Conservation (phyloP, 2,329 filamentous ascomycete genomes). For the Chaetomium globosum region DNA sequence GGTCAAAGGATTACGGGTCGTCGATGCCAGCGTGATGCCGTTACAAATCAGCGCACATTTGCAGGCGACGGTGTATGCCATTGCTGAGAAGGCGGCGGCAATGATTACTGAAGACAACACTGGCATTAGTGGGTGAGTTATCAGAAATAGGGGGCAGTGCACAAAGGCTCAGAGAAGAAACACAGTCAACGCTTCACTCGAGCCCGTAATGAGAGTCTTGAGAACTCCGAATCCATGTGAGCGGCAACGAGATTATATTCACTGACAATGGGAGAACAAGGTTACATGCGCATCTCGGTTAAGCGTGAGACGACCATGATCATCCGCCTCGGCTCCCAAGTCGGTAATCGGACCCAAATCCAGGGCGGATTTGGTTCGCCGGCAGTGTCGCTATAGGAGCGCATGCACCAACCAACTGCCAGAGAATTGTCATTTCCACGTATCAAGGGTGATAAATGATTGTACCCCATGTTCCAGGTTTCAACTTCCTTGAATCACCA, state of each 20-base stretch:
- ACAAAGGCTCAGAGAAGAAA: too few species aligned
- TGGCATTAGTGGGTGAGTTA: not conserved
- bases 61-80: constrained; percentile 55
- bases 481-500: not conserved
- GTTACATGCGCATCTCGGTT: constrained; percentile 4
- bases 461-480: not conserved
- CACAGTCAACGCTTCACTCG: too few species aligned
- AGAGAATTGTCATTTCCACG: not conserved
- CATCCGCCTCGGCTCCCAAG: constrained; percentile 2
- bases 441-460: not conserved
- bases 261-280: not conserved
- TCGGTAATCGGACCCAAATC: not conserved
- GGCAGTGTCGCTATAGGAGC: constrained; percentile 6
- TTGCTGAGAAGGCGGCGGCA: constrained; percentile 50
- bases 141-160: too few species aligned
- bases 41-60: constrained; percentile 51
- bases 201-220: too few species aligned
- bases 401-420: not conserved
- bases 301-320: not conserved
- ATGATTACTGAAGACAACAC: constrained; percentile 37
- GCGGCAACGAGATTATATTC: not conserved
- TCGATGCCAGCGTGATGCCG: constrained; percentile 53
- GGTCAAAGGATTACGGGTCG: constrained; percentile 49
- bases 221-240: not conserved
- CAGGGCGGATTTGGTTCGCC: not conserved